These are phyloP conservation scores for Talaromyces marneffei DNA, from an alignment of 2,329 filamentous ascomycete genomes.

Conservation along the genomic window DNA sequence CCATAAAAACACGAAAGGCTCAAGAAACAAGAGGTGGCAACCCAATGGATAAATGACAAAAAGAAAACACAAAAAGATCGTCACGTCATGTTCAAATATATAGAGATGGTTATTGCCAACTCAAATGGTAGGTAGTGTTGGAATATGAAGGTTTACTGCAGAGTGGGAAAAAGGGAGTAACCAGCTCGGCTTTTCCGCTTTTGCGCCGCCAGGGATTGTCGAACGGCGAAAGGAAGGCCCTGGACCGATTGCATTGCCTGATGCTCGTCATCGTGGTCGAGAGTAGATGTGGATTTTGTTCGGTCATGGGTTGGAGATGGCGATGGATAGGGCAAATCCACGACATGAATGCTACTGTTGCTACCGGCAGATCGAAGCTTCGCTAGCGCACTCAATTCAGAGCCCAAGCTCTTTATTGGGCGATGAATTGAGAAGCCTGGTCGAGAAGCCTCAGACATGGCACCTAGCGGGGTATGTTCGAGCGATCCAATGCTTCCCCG, in stretches of 20 bases:
- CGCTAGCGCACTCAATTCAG: conserved; percentile 27
- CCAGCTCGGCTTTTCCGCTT: conserved; percentile 36
- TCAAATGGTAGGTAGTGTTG: not conserved
- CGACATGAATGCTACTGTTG: conserved; percentile 24
- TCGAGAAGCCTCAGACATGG: conserved; percentile 11
- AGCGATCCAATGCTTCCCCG: conserved; percentile 19
- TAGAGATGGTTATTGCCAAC: not conserved
- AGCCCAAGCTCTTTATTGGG: conserved; percentile 34
- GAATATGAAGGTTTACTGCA: conserved; percentile 3
- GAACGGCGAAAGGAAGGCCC: conserved; percentile 17
- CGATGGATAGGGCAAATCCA: conserved; percentile 21
- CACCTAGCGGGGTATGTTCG: conserved; percentile 8
- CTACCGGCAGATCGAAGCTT: conserved; percentile 23
- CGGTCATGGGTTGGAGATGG: conserved; percentile 28
- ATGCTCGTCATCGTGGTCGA: conserved; percentile 20
- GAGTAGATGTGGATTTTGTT: conserved; percentile 32
- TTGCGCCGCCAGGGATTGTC: conserved; percentile 21
- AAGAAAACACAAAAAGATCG: conserved; percentile 14
- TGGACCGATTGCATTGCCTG: conserved; percentile 11
- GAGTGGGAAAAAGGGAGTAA: conserved; percentile 40
- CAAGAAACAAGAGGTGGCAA: not conserved
- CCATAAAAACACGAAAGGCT: conserved; percentile 1
- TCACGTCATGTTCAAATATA: conserved; percentile 11
- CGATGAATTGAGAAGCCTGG: conserved; percentile 28
- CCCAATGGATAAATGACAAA: conserved; percentile 4